Conservation (phyloP, 768 basidiomycete genomes). For the Asterophora parasitica region DNA sequence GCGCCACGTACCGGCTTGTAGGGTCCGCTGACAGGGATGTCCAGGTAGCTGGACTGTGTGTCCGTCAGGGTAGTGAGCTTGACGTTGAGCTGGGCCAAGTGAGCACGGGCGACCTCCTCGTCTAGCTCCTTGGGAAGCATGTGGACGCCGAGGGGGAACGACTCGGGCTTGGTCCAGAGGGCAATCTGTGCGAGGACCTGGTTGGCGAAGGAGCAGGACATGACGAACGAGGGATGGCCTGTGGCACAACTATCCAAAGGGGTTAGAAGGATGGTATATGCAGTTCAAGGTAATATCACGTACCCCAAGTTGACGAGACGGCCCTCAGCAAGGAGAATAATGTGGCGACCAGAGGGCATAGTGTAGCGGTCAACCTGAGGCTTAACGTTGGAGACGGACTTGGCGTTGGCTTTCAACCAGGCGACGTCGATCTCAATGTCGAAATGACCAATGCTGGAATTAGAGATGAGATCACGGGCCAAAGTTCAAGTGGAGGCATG, state of each 20-base stretch:
- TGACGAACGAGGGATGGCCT: constrained; percentile 98
- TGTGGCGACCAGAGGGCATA: constrained; percentile 86
- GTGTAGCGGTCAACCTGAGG: constrained; percentile 99
- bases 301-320: constrained; percentile 98
- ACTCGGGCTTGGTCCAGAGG: constrained; percentile 88
- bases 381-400: constrained; percentile 83
- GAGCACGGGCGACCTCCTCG: constrained; percentile 98
- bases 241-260: constrained; percentile 71
- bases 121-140: constrained; percentile 98
- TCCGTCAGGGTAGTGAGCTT: constrained; percentile 76
- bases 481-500: background rate
- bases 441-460: constrained; percentile 74
- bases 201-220: constrained; percentile 99
- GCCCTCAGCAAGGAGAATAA: constrained; percentile 97
- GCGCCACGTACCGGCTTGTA: constrained; percentile 43
- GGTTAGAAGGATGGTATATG: constrained; percentile 5
- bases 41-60: constrained; percentile 86
- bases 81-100: constrained; percentile 87
- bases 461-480: constrained; percentile 1
- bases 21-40: constrained; percentile 76
- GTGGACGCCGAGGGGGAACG: constrained; percentile 96
- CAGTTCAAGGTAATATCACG: constrained; percentile 21
- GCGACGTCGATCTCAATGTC: constrained; percentile 94
- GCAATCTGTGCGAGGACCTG: constrained; percentile 98
- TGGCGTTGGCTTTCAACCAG: constrained; percentile 94